A percentile compares a stretch with the other conserved stretches of the same genome.
These are phyloP conservation scores for Aspergillus campestris DNA, from an alignment of 495 filamentous ascomycete genomes.

Conservation along the genomic window DNA sequence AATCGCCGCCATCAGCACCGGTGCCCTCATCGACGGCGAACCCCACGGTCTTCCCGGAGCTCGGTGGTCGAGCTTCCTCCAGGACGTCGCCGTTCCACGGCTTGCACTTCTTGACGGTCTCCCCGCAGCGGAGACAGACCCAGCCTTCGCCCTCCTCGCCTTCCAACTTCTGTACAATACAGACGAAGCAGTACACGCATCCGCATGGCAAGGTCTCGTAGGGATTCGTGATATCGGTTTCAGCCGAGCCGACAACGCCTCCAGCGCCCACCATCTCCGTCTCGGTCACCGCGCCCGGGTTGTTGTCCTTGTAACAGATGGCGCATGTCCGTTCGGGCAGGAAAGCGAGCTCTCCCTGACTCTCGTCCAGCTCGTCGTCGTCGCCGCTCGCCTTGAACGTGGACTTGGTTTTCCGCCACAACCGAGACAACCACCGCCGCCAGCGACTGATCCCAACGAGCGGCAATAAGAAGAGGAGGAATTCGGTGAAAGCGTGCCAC, in stretches of 20 bases:
- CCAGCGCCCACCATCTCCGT: constrained; percentile 57
- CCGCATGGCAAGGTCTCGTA: constrained; percentile 89
- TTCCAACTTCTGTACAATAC: constrained; percentile 81
- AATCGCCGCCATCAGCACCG: constrained; percentile 7
- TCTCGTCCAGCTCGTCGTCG: constrained; percentile 39
- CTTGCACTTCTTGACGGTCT: constrained; percentile 76
- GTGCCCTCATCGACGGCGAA: constrained; percentile 50
- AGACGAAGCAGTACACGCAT: constrained; percentile 95
- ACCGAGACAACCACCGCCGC: constrained; percentile 78
- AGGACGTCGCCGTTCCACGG: constrained; percentile 90
- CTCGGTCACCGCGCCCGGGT: constrained; percentile 57
- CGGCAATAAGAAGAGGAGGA: constrained; percentile 89
- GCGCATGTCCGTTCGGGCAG: constrained; percentile 91
- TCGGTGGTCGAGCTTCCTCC: constrained; percentile 42
- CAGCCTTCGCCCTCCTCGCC: constrained; percentile 94
- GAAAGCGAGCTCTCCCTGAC: constrained; percentile 68
- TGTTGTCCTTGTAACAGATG: constrained; percentile 95
- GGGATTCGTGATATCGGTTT: constrained; percentile 93
- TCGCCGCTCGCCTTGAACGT: constrained; percentile 45
- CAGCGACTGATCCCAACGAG: constrained; percentile 89
- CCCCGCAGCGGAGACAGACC: constrained; percentile 87
- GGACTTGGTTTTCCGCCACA: constrained; percentile 68
- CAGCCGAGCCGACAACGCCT: constrained; percentile 76
- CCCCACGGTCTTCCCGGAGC: constrained; percentile 56
- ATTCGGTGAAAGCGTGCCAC: constrained; percentile 98